These are phyloP conservation scores for Lentinus tigrinus DNA, from an alignment of 768 basidiomycete species.

Conservation along the genomic window DNA sequence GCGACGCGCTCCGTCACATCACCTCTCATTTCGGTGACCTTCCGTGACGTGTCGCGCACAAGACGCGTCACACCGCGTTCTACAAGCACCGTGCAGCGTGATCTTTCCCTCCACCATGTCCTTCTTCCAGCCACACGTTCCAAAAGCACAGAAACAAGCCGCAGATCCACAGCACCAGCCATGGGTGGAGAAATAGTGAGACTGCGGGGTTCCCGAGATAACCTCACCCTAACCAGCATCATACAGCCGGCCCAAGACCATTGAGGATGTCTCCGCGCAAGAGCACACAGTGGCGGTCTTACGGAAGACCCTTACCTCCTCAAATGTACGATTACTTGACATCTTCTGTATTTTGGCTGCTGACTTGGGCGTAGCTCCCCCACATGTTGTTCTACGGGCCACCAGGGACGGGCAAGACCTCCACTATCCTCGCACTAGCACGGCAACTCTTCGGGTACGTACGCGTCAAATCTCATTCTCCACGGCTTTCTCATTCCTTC, in stretches of 20 bases:
- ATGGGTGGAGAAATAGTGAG: constrained; percentile 99
- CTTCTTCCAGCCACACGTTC: constrained; percentile 53
- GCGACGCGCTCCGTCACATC: constrained; percentile 30
- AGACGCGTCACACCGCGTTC: constrained; percentile 35
- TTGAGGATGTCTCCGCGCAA: constrained; percentile 96
- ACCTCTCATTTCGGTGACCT: constrained; percentile 28
- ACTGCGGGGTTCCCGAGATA: not conserved
- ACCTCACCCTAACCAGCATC: not conserved
- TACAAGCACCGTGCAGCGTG: too few relatives aligned
- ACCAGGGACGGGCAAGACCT: constrained; percentile 98
- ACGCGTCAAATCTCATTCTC: not conserved
- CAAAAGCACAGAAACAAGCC: constrained; percentile 28
- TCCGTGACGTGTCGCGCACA: constrained; percentile 23
- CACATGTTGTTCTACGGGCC: constrained; percentile 99
- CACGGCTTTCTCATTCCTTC: not conserved
- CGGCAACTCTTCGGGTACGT: constrained; percentile 91
- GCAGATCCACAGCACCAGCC: constrained; percentile 70
- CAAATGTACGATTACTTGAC: constrained; percentile 69
- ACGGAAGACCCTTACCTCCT: constrained; percentile 84
- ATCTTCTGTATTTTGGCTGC: not conserved
- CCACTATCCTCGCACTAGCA: constrained; percentile 92
- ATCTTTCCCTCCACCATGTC: constrained; percentile 43
- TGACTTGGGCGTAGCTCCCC: constrained; percentile 64
- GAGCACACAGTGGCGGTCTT: constrained; percentile 95
- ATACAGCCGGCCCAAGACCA: constrained; percentile 89